Base-by-base conservation (phyloP, 306 rosid species). In the Crataegus laevigata region DNA sequence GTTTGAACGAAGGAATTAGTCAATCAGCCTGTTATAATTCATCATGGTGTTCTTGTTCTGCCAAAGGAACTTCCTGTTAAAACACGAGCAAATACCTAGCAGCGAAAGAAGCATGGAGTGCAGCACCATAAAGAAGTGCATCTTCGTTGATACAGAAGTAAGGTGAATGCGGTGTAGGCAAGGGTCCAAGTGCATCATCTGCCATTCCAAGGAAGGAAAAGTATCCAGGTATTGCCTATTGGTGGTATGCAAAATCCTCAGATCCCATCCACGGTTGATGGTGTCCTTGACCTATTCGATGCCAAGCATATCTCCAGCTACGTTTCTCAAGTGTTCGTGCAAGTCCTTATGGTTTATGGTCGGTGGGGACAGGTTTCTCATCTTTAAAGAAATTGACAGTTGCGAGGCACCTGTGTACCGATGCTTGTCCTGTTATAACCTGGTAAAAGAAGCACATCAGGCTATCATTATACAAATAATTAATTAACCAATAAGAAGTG, bases 361-460 rank as follows among this genome's bases (percentile, higher is more conserved):
- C 10, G 89, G 84, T 22, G 96, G 98, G 79, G 68, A 87, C 73
- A 58, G 85, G 83, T 15, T 51, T 75, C 76, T 38, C 79, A 6
- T 72, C 83, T 3, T 85, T 87, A 28, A 69, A 29, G 79, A 91
- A 94, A 72, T 69, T 52, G 29, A 94, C 91, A 0, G 85, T 89
- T 24, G 96, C 97, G 78, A 87, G 91, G 87, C 98, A 91, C 85
- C 96, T 87, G 29, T 89, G 97, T 40, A 94, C 98, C 1, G 89
- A 72, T 71, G 98, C 97, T 83, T 94, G 98, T 21, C 88, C 89
- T 4, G 40, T 80, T 79, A 92, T 94, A 74, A 91, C 93, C 96
- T 94, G 75, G 75, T 32, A 30, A 75, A 65, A 54, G 66, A 70
- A 76, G 75, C 5, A 19, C 54, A 77, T 79, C 62, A 72, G 50